Evolutionary conservation across 768 basidiomycete species (phyloP).

Genomic region (Peribolospora baueri): DNA sequence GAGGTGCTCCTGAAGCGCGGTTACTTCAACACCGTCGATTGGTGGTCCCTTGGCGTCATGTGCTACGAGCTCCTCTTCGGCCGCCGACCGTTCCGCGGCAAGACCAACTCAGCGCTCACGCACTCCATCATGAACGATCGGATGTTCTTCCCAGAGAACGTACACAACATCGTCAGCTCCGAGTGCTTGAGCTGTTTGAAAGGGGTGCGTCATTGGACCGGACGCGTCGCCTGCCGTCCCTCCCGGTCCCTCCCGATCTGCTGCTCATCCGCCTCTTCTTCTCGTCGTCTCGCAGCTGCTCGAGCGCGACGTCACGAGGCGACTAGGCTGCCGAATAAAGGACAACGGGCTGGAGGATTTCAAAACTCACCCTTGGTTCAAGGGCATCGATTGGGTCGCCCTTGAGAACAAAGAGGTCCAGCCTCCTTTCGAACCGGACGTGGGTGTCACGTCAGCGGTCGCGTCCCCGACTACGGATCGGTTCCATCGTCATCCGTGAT

Average conservation of each 20-base stretch:
- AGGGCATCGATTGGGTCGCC: conserved; percentile 50
- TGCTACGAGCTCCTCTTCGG: conserved; percentile 85
- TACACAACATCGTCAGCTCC: conserved; percentile 45
- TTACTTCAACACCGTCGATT: conserved; percentile 78
- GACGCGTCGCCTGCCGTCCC: neutral
- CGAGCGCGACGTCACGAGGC: conserved; percentile 55
- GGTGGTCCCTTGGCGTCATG: conserved; percentile 89
- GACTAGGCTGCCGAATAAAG: conserved; percentile 46
- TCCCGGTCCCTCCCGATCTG: neutral
- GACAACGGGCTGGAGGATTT: conserved; percentile 42
- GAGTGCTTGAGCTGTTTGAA: conserved; percentile 54
- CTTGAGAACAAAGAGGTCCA: conserved; percentile 37
- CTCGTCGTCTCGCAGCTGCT: conserved; percentile 34
- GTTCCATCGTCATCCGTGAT: no score
- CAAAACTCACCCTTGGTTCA: conserved; percentile 63
- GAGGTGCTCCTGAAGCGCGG: conserved; percentile 83
- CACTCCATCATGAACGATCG: conserved; percentile 74
- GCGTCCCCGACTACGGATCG: neutral
- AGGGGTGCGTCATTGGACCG: conserved; percentile 32
- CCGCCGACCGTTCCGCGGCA: conserved; percentile 61
- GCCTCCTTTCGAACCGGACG: conserved; percentile 78
- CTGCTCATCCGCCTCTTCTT: neutral
- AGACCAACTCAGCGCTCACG: conserved; percentile 76
- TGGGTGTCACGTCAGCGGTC: conserved; percentile 25
- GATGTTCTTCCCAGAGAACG: conserved; percentile 72